Evolutionary conservation across 1,284 basidiomycete species (phyloP).

Genomic region (Trichosporon asahii): DNA sequence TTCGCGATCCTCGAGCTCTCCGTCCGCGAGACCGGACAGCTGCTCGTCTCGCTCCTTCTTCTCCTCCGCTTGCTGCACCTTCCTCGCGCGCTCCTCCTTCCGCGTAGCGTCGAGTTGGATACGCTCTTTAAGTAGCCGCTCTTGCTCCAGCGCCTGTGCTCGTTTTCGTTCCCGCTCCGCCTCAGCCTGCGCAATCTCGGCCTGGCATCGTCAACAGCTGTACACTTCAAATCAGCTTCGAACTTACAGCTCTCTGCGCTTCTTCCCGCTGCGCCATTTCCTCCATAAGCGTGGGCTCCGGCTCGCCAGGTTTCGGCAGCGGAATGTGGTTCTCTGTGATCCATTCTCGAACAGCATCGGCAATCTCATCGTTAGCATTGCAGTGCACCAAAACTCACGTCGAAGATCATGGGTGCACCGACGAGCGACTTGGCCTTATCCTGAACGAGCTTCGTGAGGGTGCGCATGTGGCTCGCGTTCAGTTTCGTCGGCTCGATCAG

Average conservation of each 20-base stretch:
- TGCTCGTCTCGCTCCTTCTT: slow-evolving; percentile 29
- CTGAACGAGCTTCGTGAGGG: slow-evolving; percentile 39
- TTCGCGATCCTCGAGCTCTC: slow-evolving; percentile 42
- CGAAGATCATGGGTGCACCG: slow-evolving; percentile 48
- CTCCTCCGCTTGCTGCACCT: slow-evolving; percentile 24
- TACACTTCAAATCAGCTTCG: not conserved
- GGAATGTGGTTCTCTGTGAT: slow-evolving; percentile 46
- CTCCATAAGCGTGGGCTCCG: slow-evolving; percentile 47
- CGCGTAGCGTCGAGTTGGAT: slow-evolving; percentile 42
- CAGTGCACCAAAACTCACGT: slow-evolving; percentile 31
- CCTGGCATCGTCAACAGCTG: slow-evolving; percentile 23
- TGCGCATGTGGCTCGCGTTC: slow-evolving; percentile 38
- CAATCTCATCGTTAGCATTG: slow-evolving; percentile 33
- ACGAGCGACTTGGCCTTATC: slow-evolving; percentile 40
- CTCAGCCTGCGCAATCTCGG: slow-evolving; percentile 31
- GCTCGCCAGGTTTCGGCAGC: slow-evolving; percentile 38
- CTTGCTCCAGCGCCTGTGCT: slow-evolving; percentile 34
- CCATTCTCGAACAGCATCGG: slow-evolving; percentile 40
- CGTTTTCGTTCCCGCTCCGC: slow-evolving; percentile 34
- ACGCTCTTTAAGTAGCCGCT: slow-evolving; percentile 39
- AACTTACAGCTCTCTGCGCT: slow-evolving; percentile 44
- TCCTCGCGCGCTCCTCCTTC: slow-evolving; percentile 35
- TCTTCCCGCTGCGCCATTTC: slow-evolving; percentile 50
- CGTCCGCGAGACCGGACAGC: slow-evolving; percentile 35
- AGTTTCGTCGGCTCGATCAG: slow-evolving; percentile 42